phyloP scores from a whole-genome alignment of 2,329 filamentous ascomycete species.

The Aspergillus novoparasiticus region DNA sequence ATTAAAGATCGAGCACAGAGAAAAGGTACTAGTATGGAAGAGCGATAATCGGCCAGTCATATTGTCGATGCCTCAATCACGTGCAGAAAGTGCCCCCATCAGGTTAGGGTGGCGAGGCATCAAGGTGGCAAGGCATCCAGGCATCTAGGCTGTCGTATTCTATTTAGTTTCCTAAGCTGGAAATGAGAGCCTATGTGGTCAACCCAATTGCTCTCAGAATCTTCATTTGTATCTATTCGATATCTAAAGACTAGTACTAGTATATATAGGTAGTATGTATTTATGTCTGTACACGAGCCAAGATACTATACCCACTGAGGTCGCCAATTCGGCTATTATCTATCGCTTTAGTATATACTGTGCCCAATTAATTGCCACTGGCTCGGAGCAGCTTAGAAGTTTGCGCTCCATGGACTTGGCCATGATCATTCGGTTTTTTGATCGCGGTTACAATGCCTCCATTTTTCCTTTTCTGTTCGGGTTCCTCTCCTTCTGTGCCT shows the following conservation, averaged over 20 bases:
- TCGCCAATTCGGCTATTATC: neutral
- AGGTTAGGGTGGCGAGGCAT: neutral
- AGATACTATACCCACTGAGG: neutral
- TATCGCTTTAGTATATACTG: neutral
- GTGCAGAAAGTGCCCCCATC: neutral
- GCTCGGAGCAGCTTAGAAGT: slow-evolving; percentile 25
- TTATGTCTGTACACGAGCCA: neutral
- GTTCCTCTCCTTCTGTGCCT: slow-evolving; percentile 9
- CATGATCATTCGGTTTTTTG: slow-evolving; percentile 50
- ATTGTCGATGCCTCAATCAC: neutral
- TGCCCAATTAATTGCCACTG: neutral
- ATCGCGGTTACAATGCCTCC: slow-evolving; percentile 52
- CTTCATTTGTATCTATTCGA: neutral
- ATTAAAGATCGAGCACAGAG: neutral
- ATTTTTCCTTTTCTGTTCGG: slow-evolving; percentile 29
- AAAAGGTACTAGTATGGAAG: neutral
- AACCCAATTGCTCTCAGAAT: neutral
- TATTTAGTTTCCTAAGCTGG: neutral
- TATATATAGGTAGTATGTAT: neutral
- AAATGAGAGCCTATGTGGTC: neutral
- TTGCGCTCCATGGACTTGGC: slow-evolving; percentile 44
- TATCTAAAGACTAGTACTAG: neutral
- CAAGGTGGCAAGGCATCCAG: neutral
- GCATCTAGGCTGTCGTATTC: neutral
- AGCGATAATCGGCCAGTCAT: slow-evolving; percentile 1